Evolutionary conservation across 169 alveolate species (phyloP).

Genomic region (Perkinsus chesapeaki): DNA sequence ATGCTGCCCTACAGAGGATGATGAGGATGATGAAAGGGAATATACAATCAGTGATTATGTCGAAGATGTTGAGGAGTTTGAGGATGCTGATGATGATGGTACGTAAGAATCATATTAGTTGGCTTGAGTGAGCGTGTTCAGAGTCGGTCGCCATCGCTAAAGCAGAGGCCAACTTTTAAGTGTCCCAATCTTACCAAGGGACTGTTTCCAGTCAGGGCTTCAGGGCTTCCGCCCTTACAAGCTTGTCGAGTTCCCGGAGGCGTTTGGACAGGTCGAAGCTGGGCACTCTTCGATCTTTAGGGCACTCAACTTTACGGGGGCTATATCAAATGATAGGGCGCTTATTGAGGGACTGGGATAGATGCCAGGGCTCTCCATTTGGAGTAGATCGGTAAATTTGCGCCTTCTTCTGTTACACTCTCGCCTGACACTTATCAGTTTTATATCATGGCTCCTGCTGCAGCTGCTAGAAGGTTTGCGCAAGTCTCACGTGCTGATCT

Average conservation of each 20-base stretch:
- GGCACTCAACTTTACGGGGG: too few relatives aligned
- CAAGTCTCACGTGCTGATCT: background rate
- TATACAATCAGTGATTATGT: background rate
- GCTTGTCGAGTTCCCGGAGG: too few relatives aligned
- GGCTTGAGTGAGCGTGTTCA: background rate
- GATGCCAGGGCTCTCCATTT: background rate
- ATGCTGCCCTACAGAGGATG: background rate
- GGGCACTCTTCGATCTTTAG: too few relatives aligned
- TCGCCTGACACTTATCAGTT: too few relatives aligned
- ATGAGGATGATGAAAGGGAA: background rate
- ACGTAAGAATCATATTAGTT: background rate
- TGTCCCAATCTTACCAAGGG: background rate
- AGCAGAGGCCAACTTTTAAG: background rate
- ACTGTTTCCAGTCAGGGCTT: background rate
- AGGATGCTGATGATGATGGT: background rate
- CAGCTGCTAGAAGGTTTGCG: background rate
- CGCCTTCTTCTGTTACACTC: too few relatives aligned
- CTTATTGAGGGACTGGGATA: background rate
- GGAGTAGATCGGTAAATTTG: too few relatives aligned
- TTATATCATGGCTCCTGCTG: too few relatives aligned
- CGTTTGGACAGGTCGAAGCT: too few relatives aligned
- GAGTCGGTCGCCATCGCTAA: background rate
- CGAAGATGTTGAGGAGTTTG: background rate
- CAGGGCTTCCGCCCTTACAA: background rate
- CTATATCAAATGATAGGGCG: background rate